Evolutionary conservation across 176 grass and related monocot species (phyloP).

Genomic region (Aegilops tauschii): DNA sequence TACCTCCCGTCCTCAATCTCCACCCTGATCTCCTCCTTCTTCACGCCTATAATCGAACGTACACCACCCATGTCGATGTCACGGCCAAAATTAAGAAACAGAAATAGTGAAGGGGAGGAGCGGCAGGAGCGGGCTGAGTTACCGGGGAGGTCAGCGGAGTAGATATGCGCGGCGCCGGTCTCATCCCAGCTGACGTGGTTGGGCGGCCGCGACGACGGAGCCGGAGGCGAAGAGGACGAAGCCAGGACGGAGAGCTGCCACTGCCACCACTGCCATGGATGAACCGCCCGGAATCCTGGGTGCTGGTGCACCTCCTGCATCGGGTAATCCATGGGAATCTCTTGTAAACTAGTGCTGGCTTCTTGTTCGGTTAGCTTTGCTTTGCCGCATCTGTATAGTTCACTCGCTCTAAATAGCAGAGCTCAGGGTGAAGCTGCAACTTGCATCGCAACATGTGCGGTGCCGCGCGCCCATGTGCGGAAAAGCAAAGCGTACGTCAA

Average conservation of each 20-base stretch:
- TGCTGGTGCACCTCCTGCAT: slow-evolving; percentile 20
- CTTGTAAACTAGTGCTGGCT: not conserved
- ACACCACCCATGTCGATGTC: not conserved
- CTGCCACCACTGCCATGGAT: slow-evolving; percentile 31
- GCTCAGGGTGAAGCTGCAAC: not conserved
- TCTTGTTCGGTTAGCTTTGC: not conserved
- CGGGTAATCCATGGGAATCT: slow-evolving; percentile 27
- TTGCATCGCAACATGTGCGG: not conserved
- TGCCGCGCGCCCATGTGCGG: not conserved
- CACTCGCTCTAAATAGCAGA: not conserved
- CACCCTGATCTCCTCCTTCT: slow-evolving; percentile 77
- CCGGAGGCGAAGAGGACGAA: not conserved
- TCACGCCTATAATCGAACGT: slow-evolving; percentile 35
- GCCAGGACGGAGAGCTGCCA: slow-evolving; percentile 35
- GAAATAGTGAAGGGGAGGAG: not conserved
- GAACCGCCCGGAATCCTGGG: not conserved
- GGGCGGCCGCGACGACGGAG: not conserved
- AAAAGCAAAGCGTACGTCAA: not conserved
- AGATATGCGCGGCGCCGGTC: slow-evolving; percentile 66
- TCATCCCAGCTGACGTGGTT: slow-evolving; percentile 71
- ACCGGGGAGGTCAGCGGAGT: slow-evolving; percentile 63
- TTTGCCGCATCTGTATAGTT: not conserved
- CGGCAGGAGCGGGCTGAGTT: not conserved
- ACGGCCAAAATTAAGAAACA: not conserved
- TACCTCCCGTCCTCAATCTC: slow-evolving; percentile 79